Evolutionary conservation across 2,329 filamentous ascomycete genomes (phyloP).

Genomic region (Emericellopsis atlantica): DNA sequence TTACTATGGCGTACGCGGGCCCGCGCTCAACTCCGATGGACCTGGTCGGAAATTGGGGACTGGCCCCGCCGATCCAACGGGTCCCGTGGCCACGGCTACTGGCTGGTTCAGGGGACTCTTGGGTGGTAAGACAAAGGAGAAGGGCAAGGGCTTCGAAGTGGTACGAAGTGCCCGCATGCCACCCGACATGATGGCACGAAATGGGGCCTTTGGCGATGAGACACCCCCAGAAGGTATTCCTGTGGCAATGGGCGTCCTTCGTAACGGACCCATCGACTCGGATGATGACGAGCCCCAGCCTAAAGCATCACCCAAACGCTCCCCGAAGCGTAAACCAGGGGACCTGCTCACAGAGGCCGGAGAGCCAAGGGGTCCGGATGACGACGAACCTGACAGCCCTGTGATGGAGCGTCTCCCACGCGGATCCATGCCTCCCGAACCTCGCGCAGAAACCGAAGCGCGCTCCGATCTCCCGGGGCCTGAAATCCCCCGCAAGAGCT

Average conservation of each 20-base stretch:
- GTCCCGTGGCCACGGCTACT: slow-evolving; percentile 76
- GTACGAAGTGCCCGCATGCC: slow-evolving; percentile 83
- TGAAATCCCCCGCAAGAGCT: slow-evolving; percentile 60
- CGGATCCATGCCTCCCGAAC: slow-evolving; percentile 3
- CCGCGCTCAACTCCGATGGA: slow-evolving; percentile 69
- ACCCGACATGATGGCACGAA: slow-evolving; percentile 49
- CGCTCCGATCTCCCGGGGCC: slow-evolving; percentile 28
- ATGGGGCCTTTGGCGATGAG: slow-evolving; percentile 46
- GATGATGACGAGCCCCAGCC: slow-evolving; percentile 33
- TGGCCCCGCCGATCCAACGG: slow-evolving; percentile 87
- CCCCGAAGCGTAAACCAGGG: slow-evolving; percentile 13
- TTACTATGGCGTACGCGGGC: slow-evolving; percentile 86
- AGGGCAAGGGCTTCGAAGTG: slow-evolving; percentile 93
- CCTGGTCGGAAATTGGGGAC: slow-evolving; percentile 81
- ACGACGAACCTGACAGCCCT: slow-evolving; percentile 25
- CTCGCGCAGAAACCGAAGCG: slow-evolving; percentile 10
- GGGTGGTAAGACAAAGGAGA: slow-evolving; percentile 81
- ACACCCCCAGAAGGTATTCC: slow-evolving; percentile 55
- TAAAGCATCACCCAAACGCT: slow-evolving; percentile 4
- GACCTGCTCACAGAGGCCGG: slow-evolving; percentile 33
- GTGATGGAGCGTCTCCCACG: slow-evolving; percentile 14
- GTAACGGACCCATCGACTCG: slow-evolving; percentile 50
- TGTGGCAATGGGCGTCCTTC: slow-evolving; percentile 47
- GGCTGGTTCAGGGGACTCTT: slow-evolving; percentile 79
- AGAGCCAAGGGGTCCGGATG: slow-evolving; percentile 30